Base-by-base conservation (phyloP, 2,329 filamentous ascomycete genomes). In the Aureobasidium sp. region DNA sequence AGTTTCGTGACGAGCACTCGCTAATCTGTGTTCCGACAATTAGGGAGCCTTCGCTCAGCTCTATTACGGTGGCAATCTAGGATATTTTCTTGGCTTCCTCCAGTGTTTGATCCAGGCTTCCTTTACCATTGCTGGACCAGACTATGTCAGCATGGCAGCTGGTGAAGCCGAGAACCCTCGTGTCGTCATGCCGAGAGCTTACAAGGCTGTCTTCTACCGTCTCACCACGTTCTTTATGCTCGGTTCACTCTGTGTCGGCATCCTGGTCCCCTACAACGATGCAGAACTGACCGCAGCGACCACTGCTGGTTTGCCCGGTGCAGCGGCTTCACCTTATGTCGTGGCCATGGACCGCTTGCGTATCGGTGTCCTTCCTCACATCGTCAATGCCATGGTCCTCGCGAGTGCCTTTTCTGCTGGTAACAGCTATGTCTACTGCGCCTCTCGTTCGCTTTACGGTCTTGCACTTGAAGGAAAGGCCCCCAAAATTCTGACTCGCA, bases 171-270 rank as follows among this genome's bases (percentile, higher is more conserved):
- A 85, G 61, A 85, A 88, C 59, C 85, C 86, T 0, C 80, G 85
- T 14, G 70, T 70, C 16, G 79, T 84, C 17, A 80, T 93, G 67
- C 86, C 86, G 0, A 80, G 79, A 35, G 87, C 87, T 1, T 90
- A 82, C 68, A 88, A 88, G 56, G 81, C 84, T 44, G 86, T 90
- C 1, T 90, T 90, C 66, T 90, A 87, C 67, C 83, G 88, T 27
- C 72, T 91, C 27, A 84, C 84, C 0, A 71, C 79, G 1, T 90
- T 91, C 67, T 90, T 90, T 69, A 78, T 88, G 34, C 77, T 89
- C 1, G 86, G 86, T 1, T 81, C 85, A 0, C 74, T 93, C 2
- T 81, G 79, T 17, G 82, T 89, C 4, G 85, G 86, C 7, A 84
- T 89, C 45, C 65, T 88, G 19, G 80, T 90, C 32, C 78, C 88